Base-by-base conservation (phyloP, 805 yeast genomes). In the Suhomyces sp. region DNA sequence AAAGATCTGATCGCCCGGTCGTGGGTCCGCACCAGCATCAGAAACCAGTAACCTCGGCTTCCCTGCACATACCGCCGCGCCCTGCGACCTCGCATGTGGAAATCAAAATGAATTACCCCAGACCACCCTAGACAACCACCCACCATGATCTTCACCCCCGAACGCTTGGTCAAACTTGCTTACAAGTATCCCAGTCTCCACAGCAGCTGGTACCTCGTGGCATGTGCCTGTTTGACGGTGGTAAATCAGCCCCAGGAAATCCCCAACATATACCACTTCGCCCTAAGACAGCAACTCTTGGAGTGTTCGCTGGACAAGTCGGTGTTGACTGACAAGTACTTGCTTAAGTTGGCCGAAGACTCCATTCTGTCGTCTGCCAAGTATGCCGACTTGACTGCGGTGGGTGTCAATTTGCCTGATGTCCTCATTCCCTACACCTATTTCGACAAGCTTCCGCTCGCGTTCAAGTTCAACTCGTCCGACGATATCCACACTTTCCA, bases 211-310 rank as follows among this genome's bases (percentile, higher is more conserved):
- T 88, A 85, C 64, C 71, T 84, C 38, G 72, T 90, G 19, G 93
- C 96, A 0, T 88, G 94, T 7, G 88, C 93, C 0, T 82, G 96
- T 8, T 77, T 91, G 47, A 82, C 93, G 1, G 91, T 86, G 5
- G 86, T 93, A 61, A 92, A 92, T 63, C 81, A 80, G 55, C 96
- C 97, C 0, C 82, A 85, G 48, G 97, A 88, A 57, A 81, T 90
- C 29, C 92, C 96, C 2, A 77, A 74, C 51, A 65, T 92, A 3
- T 87, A 86, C 65, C 88, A 88, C 56, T 86, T 85, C 70, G 90
- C 91, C 17, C 63, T 78, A 50, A 64, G 76, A 44, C 79, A 75
- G 54, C 80, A 75, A 58, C 65, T 74, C 42, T 67, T 75, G 46
- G 79, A 73, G 52, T 57, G 53, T 23, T 52, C 65, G 22, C 45